These are phyloP conservation scores for Coprinellus micaceus DNA, from an alignment of 768 basidiomycete genomes.

Conservation along the genomic window DNA sequence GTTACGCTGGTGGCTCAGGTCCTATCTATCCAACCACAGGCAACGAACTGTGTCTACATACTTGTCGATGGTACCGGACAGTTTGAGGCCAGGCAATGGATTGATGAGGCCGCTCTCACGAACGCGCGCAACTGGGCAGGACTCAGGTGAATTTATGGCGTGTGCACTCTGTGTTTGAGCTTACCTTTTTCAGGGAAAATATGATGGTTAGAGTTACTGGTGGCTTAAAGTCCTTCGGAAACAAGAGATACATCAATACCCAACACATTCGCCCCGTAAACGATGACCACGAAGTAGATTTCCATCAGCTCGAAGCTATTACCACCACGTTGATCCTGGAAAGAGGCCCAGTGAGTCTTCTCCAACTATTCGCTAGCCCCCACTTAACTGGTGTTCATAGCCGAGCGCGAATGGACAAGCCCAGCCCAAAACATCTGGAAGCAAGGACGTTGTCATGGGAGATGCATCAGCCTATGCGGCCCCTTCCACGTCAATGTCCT, in stretches of 20 bases:
- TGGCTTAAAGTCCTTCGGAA: slow-evolving; percentile 73
- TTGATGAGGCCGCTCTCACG: slow-evolving; percentile 59
- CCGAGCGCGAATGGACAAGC: slow-evolving; percentile 30
- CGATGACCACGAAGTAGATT: slow-evolving; percentile 76
- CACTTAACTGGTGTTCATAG: slow-evolving; percentile 16
- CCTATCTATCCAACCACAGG: slow-evolving; percentile 57
- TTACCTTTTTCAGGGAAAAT: slow-evolving; percentile 50
- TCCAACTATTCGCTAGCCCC: background rate
- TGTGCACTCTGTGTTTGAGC: background rate
- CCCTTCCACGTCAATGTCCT: slow-evolving; percentile 22
- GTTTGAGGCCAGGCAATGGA: slow-evolving; percentile 80
- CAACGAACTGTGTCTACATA: slow-evolving; percentile 77
- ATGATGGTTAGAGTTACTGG: slow-evolving; percentile 81
- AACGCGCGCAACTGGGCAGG: slow-evolving; percentile 47
- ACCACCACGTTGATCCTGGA: slow-evolving; percentile 63
- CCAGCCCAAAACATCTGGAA: slow-evolving; percentile 9
- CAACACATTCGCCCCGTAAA: slow-evolving; percentile 64
- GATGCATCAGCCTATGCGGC: slow-evolving; percentile 42
- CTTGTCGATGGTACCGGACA: slow-evolving; percentile 85
- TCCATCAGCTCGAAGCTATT: slow-evolving; percentile 77
- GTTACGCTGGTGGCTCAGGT: slow-evolving; percentile 45
- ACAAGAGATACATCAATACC: slow-evolving; percentile 79
- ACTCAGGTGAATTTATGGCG: slow-evolving; percentile 35
- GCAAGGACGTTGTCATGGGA: slow-evolving; percentile 14
- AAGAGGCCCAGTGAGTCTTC: slow-evolving; percentile 54